Evolutionary conservation across 2,329 filamentous ascomycete genomes (phyloP).

Genomic region (Epichloe gansuensis): DNA sequence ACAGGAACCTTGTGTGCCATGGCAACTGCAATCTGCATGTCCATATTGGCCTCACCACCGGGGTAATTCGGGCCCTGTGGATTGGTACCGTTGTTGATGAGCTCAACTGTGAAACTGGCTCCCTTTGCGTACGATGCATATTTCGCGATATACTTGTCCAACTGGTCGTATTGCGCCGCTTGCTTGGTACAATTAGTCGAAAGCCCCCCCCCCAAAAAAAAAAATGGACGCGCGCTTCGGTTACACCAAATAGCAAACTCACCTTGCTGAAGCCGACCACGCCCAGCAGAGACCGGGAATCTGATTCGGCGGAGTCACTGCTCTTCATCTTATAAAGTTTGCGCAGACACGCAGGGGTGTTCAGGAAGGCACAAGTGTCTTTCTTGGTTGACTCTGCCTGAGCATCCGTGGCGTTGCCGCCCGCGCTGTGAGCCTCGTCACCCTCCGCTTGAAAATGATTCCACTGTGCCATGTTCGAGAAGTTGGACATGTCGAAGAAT

Average conservation of each 20-base stretch:
- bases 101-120: slow-evolving; percentile 41
- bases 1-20: slow-evolving; percentile 23
- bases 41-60: slow-evolving; percentile 24
- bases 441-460: not conserved
- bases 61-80: slow-evolving; percentile 25
- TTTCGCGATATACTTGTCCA: slow-evolving; percentile 39
- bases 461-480: not conserved
- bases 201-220: not conserved
- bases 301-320: slow-evolving; percentile 38
- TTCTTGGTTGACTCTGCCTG: slow-evolving; percentile 4
- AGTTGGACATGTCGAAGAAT: slow-evolving; percentile 10
- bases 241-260: slow-evolving; percentile 3
- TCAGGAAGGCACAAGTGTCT: slow-evolving; percentile 21
- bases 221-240: not conserved
- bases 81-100: slow-evolving; percentile 44
- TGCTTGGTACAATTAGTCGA: slow-evolving; percentile 19
- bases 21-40: slow-evolving; percentile 23
- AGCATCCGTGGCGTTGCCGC: not conserved
- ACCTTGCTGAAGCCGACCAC: slow-evolving; percentile 36
- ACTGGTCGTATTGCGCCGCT: slow-evolving; percentile 39
- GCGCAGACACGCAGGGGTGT: slow-evolving; percentile 32
- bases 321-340: slow-evolving; percentile 30
- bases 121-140: slow-evolving; percentile 40
- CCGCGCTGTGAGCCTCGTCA: not conserved
- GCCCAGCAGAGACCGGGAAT: slow-evolving; percentile 50